phyloP scores from a whole-genome alignment of 208 protist species.

The Trypanosoma vivax region DNA sequence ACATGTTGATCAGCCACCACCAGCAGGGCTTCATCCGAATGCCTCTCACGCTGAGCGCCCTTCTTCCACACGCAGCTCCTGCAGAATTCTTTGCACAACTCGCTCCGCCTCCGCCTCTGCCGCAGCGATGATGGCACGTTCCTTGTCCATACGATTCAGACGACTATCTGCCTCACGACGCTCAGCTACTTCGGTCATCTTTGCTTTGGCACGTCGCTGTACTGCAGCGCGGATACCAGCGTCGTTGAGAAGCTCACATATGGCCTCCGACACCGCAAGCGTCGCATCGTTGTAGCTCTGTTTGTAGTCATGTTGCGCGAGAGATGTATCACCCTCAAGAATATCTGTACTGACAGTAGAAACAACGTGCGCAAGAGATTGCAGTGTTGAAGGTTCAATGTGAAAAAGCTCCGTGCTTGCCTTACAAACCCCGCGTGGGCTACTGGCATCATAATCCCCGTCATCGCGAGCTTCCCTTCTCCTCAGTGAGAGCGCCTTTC shows the following conservation, averaged over 20 bases:
- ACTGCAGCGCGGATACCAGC: constrained; percentile 49
- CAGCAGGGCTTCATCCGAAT: no score
- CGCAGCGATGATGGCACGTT: constrained; percentile 51
- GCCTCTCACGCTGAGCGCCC: constrained; percentile 1
- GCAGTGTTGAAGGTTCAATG: constrained; percentile 24
- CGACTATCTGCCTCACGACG: constrained; percentile 10
- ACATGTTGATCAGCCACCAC: no score
- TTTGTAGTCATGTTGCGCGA: background rate
- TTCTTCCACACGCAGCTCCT: constrained; percentile 57
- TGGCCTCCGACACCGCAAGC: constrained; percentile 34
- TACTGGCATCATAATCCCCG: background rate
- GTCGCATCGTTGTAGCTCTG: constrained; percentile 42
- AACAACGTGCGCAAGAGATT: constrained; percentile 42
- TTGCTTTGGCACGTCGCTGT: constrained; percentile 49
- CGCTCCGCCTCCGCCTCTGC: constrained; percentile 71
- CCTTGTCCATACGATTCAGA: constrained; percentile 29
- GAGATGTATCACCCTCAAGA: constrained; percentile 15
- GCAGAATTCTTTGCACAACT: constrained; percentile 63
- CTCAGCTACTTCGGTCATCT: constrained; percentile 25
- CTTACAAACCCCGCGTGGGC: background rate
- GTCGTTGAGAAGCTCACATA: constrained; percentile 62
- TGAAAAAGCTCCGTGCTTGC: constrained; percentile 23
- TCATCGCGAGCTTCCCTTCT: background rate
- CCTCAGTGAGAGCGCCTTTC: background rate
- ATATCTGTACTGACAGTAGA: constrained; percentile 45